Evolutionary conservation across 805 yeast species (phyloP).

Genomic region (Pichia sporocuriosa): DNA sequence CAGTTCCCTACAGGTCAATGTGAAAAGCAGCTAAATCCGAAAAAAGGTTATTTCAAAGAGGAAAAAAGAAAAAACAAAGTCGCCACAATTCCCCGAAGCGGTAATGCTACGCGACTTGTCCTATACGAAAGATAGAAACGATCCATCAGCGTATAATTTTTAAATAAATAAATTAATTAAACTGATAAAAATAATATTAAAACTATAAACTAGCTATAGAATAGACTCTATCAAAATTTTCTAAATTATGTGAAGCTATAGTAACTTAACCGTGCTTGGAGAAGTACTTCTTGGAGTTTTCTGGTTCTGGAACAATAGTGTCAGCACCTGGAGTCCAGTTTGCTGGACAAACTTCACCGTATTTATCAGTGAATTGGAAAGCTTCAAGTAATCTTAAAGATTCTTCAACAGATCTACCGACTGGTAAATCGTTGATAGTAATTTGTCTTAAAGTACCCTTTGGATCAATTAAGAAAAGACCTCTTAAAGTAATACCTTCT

Average conservation of each 20-base stretch:
- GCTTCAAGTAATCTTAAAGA: conserved; percentile 96
- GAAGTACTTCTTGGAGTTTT: conserved; percentile 75
- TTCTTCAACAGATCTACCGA: conserved; percentile 98
- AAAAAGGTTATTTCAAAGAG: too few species aligned
- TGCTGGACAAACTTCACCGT: conserved; percentile 99
- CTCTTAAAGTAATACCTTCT: conserved; percentile 96
- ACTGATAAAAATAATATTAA: too few species aligned
- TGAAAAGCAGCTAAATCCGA: too few species aligned
- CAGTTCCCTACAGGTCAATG: conserved; percentile 10
- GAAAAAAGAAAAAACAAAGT: too few species aligned
- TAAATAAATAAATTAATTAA: too few species aligned
- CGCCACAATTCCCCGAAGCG: too few species aligned
- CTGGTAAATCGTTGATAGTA: conserved; percentile 98
- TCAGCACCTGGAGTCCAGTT: conserved; percentile 97
- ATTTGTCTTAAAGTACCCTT: conserved; percentile 90
- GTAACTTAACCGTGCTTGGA: conserved; percentile 34
- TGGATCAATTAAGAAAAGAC: conserved; percentile 97
- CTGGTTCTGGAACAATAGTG: conserved; percentile 81
- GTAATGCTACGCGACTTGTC: too few species aligned
- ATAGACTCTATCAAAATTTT: too few species aligned
- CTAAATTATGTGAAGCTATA: too few species aligned
- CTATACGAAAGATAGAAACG: too few species aligned
- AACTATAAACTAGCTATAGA: too few species aligned
- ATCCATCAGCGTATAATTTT: too few species aligned
- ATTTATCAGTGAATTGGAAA: conserved; percentile 97